Evolutionary conservation across 192 early-diverging fungal genomes (phyloP).

Genomic region (Podila verticillata): DNA sequence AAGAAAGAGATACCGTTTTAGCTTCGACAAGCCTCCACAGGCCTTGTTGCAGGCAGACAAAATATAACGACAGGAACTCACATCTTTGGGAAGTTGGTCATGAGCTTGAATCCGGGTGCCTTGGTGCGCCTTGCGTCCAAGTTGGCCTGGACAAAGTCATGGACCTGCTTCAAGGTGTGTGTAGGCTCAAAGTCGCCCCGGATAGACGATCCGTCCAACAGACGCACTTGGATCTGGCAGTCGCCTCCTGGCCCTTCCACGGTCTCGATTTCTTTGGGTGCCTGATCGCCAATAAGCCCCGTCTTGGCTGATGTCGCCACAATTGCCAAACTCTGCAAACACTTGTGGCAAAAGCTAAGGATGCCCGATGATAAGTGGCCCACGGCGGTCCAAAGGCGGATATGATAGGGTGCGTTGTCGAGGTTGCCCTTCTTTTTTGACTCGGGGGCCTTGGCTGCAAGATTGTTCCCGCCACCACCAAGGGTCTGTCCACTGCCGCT

Average conservation of each 20-base stretch:
- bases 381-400: slow-evolving; percentile 28
- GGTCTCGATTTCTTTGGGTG: slow-evolving; percentile 7
- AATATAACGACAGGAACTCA: neutral
- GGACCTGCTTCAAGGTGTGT: slow-evolving; percentile 26
- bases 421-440: neutral
- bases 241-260: slow-evolving; percentile 40
- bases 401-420: slow-evolving; percentile 29
- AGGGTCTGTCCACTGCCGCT: slow-evolving; percentile 45
- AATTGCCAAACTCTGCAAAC: slow-evolving; percentile 10
- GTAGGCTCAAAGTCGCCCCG: slow-evolving; percentile 40
- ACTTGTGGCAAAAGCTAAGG: slow-evolving; percentile 9
- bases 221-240: slow-evolving; percentile 43
- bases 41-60: neutral
- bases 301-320: slow-evolving; percentile 34
- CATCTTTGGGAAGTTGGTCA: slow-evolving; percentile 46
- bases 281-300: slow-evolving; percentile 27
- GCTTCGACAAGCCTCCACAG: neutral
- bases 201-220: slow-evolving; percentile 35
- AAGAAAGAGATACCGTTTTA: neutral
- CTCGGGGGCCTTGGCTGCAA: neutral
- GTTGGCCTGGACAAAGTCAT: slow-evolving; percentile 40
- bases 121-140: slow-evolving; percentile 32
- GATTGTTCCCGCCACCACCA: slow-evolving; percentile 6
- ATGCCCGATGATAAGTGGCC: slow-evolving; percentile 36
- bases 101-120: slow-evolving; percentile 29